Percentiles rank a stretch among this genome's conserved stretches.
phyloP scores from a whole-genome alignment of 257 asterid genomes.

The Cruciata laevipes region DNA sequence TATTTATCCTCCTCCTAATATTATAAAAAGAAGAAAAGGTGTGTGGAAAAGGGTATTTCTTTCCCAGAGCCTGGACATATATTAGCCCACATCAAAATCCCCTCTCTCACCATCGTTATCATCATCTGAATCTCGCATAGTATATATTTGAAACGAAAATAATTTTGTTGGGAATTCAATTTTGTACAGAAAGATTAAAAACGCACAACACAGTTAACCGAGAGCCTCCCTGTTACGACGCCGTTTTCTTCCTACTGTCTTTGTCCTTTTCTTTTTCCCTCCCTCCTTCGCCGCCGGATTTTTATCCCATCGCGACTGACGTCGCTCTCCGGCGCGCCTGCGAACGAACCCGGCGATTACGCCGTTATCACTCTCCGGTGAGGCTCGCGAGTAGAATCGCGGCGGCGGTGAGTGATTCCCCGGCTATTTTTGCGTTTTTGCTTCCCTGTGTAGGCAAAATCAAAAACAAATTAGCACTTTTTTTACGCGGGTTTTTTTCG shows the following conservation, averaged over 20 bases:
- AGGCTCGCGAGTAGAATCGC: constrained; percentile 6
- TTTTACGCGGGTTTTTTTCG: constrained; percentile 9
- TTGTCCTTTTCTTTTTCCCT: constrained; percentile 31
- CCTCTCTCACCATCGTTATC: background rate
- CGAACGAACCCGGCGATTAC: constrained; percentile 22
- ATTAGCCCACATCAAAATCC: constrained; percentile 4
- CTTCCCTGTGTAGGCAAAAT: background rate
- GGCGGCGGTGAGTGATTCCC: constrained; percentile 15
- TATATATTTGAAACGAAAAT: background rate
- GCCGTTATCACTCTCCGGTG: constrained; percentile 19
- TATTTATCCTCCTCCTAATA: too few relatives aligned
- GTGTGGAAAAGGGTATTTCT: background rate
- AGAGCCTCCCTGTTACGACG: constrained; percentile 33
- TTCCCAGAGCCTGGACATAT: background rate
- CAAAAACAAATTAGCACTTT: too few relatives aligned
- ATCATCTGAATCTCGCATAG: background rate
- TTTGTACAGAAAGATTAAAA: background rate
- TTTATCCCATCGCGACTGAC: constrained; percentile 22
- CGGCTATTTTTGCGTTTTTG: background rate
- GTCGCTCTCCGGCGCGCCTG: constrained; percentile 35
- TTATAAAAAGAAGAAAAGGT: background rate
- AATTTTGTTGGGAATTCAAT: background rate
- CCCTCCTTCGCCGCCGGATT: constrained; percentile 72
- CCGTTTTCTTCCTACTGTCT: constrained; percentile 39
- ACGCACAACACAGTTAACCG: constrained; percentile 7